Evolutionary conservation across 495 filamentous ascomycete genomes (phyloP), one percentile per base, ranked within the genome.

Genomic region (Penicillium dipodomyicola): DNA sequence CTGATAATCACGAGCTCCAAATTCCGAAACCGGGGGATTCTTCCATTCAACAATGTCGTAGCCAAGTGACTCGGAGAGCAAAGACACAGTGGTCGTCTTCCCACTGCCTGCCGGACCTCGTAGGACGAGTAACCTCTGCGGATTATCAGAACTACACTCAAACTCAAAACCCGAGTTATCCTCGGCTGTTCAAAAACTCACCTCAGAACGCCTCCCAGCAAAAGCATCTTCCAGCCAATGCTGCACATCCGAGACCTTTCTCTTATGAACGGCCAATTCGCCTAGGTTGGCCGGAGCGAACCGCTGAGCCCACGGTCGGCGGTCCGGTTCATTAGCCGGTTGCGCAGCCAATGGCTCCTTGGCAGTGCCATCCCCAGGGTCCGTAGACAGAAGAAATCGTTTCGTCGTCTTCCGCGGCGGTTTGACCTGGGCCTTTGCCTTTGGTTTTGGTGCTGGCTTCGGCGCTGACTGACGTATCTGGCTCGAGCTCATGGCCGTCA

Each of bases 81-180:
- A 75, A 22, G 80, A 83, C 23, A 97, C 65, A 0, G 93, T 93
- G 8, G 91, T 88, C 2, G 93, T 96, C 71, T 99, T 99, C 8
- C 92, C 95, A 23, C 87, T 85, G 11, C 95, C 95, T 19, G 95
- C 92, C n/a, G 90, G 84, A 14, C 95, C 95, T 65, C 90, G 95
- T 12, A 99, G 72, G 33, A 97, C 76, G 40, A 97, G 80, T 37
- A 97, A 65, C 67, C 86, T 82, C 78, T 93, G 75, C 14, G 37
- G 37, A 29, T 20, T 41, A 35, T 52, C 25, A 52, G 35, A 41
- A 27, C 35, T 14, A 50, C 11, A 4, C 4, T 35, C 11, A 9
- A 50, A 22, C 14, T 2, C 23, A 7, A 51, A 40, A 10, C 39
- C 17, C 22, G 29, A 25, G 10, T 7, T 12, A 48, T 23, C 5